Percentiles rank a stretch among this genome's conserved stretches.
These are phyloP conservation scores for Aspergillus awamori DNA, from an alignment of 2,329 filamentous ascomycete species.

Conservation along the genomic window DNA sequence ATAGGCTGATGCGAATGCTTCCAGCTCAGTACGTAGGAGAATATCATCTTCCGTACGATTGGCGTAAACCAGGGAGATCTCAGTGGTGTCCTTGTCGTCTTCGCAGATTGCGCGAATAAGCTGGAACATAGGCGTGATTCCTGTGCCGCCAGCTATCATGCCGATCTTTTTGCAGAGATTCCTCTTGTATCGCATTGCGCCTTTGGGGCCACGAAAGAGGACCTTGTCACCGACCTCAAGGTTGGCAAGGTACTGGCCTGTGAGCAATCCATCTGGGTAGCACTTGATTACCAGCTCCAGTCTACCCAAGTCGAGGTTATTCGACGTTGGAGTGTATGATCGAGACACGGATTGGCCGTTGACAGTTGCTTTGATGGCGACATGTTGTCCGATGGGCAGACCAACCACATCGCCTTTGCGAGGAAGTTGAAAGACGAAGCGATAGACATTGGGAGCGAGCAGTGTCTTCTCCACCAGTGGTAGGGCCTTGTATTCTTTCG, in stretches of 20 bases:
- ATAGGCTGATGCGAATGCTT: conserved; percentile 54
- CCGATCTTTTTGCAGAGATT: conserved; percentile 38
- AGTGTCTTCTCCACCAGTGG: conserved; percentile 41
- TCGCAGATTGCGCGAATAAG: conserved; percentile 66
- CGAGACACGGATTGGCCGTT: conserved; percentile 52
- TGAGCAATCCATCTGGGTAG: conserved; percentile 40
- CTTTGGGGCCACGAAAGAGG: conserved; percentile 42
- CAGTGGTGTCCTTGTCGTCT: conserved; percentile 60
- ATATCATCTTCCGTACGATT: conserved; percentile 64
- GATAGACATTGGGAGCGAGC: conserved; percentile 40
- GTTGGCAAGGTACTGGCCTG: conserved; percentile 35
- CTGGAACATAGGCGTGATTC: conserved; percentile 60
- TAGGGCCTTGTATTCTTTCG: conserved; percentile 52
- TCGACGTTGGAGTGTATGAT: conserved; percentile 56
- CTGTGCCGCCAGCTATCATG: conserved; percentile 45
- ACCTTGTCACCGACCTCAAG: conserved; percentile 37
- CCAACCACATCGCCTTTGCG: conserved; percentile 50
- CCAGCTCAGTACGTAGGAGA: conserved; percentile 59
- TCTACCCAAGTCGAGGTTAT: conserved; percentile 35
- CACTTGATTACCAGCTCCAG: conserved; percentile 42
- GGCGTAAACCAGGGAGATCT: conserved; percentile 61
- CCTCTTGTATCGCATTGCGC: conserved; percentile 36
- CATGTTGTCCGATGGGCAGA: conserved; percentile 61
- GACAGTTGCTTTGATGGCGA: conserved; percentile 55
- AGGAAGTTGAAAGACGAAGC: conserved; percentile 55